Evolutionary conservation across 2,329 filamentous ascomycete genomes (phyloP), one percentile per base, ranked within the genome.

Genomic region (Camillea tinctor): DNA sequence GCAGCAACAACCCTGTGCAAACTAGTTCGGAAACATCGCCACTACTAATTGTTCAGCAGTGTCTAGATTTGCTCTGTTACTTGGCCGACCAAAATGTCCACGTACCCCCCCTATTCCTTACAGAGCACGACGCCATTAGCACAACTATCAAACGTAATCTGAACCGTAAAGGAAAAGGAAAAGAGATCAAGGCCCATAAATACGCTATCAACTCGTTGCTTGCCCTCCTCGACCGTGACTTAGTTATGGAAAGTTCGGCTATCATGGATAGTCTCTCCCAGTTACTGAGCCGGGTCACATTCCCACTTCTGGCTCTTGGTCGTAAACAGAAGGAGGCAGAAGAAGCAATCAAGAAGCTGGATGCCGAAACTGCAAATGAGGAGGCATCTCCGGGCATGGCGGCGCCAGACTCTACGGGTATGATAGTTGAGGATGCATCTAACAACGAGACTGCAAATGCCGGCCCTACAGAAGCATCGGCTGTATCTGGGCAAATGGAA

Each of bases 241-340:
- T 98, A 62, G 93, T 99, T 65, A 96, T 97, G 78, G 95, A 99
- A 76, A 99, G 93, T 76, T 93, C 94, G n/a, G 84, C 88, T 6
- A 94, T 97, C 59, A 98, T 99, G 93, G 94, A 97, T 68, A 89
- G 93, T 64, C 83, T 99, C 23, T 95, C 95, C 1, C 88, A 89
- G 64, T 80, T 99, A 26, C 83, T 99, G 23, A 94, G 92, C 73
- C 89, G 90, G 65, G 92, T 98, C 58, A 99, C 95, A 0, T 83
- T 90, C 59, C 95, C 95, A 11, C 82, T 99, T 23, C 91, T 91
- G 63, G 86, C 89, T 30, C 80, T 96, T 22, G 87, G 96, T 66
- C 91, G 91, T 60, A 90, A 75, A 75, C 81, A 74, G 71, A 77
- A 79, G 64, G 80, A 83, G 69, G 74, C 77, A 49, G 70, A 72